Conservation (phyloP, 2,329 filamentous ascomycete species). For the Neopestalotiopsis clavispora region DNA sequence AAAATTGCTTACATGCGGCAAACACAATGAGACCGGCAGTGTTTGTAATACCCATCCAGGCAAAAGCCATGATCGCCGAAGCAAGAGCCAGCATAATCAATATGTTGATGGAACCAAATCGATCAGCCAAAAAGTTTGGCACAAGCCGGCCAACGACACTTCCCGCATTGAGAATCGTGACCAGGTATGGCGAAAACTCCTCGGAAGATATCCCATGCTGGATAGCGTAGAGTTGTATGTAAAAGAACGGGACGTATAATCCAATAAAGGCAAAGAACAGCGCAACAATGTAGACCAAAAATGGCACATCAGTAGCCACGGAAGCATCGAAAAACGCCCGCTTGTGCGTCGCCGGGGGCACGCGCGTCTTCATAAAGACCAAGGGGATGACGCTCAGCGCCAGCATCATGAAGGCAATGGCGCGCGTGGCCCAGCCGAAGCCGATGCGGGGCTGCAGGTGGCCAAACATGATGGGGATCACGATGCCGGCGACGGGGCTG, state of each 20-base stretch:
- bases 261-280: slow-evolving; percentile 38
- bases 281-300: slow-evolving; percentile 29
- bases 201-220: slow-evolving; percentile 18
- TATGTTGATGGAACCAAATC: slow-evolving; percentile 35
- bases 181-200: slow-evolving; percentile 33
- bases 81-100: slow-evolving; percentile 33
- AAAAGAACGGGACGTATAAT: slow-evolving; percentile 43
- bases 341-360: slow-evolving; percentile 26
- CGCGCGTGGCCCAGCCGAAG: slow-evolving; percentile 54
- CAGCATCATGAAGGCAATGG: slow-evolving; percentile 45
- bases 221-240: slow-evolving; percentile 30
- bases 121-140: slow-evolving; percentile 40
- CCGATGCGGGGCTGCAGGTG: slow-evolving; percentile 47
- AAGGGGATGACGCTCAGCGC: slow-evolving; percentile 31
- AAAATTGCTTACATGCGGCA: neutral
- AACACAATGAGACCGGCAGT: slow-evolving; percentile 35
- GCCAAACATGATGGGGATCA: slow-evolving; percentile 48
- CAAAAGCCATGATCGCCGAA: slow-evolving; percentile 34
- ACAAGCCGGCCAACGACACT: slow-evolving; percentile 41
- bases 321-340: slow-evolving; percentile 31
- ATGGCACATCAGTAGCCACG: slow-evolving; percentile 36
- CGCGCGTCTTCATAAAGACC: slow-evolving; percentile 33
- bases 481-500: slow-evolving; percentile 38
- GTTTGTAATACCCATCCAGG: slow-evolving; percentile 35
- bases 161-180: slow-evolving; percentile 42